phyloP scores from a whole-genome alignment of 2,329 filamentous ascomycete genomes.

The Pseudopithomyces maydicus region DNA sequence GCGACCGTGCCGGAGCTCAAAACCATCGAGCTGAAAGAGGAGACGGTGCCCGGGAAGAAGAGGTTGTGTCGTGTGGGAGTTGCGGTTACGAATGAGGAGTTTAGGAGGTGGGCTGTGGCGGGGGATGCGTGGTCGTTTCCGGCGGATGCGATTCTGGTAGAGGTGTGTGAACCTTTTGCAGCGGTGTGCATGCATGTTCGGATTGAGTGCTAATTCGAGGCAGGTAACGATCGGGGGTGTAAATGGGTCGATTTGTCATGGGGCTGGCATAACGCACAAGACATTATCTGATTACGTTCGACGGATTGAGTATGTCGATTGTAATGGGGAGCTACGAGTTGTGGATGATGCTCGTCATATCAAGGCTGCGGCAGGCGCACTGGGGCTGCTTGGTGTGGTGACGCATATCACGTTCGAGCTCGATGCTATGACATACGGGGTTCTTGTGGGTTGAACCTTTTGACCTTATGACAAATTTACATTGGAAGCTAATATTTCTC shows the following conservation, averaged over 20 bases:
- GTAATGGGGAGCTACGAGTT: constrained; percentile 48
- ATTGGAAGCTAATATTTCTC: no score
- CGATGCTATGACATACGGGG: constrained; percentile 54
- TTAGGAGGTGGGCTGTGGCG: constrained; percentile 52
- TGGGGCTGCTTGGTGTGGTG: constrained; percentile 55
- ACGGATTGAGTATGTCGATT: constrained; percentile 55
- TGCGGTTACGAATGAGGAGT: constrained; percentile 53
- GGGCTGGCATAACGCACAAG: constrained; percentile 51
- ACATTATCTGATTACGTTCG: constrained; percentile 55
- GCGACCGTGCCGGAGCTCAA: constrained; percentile 44
- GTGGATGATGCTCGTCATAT: constrained; percentile 48
- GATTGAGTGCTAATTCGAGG: background rate
- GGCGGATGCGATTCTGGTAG: constrained; percentile 55
- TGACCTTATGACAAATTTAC: no score
- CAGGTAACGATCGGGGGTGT: constrained; percentile 53
- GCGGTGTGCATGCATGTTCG: background rate
- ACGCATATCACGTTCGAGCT: constrained; percentile 57
- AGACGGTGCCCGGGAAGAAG: constrained; percentile 32
- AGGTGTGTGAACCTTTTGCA: constrained; percentile 21
- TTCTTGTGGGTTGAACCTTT: constrained; percentile 34
- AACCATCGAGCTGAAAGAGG: constrained; percentile 43
- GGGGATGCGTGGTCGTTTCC: constrained; percentile 51
- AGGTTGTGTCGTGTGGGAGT: constrained; percentile 50
- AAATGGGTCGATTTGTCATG: constrained; percentile 55
- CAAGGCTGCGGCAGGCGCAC: constrained; percentile 48